phyloP scores from a whole-genome alignment of 1,139 yeast genomes.

The Zygoascus meyerae region DNA sequence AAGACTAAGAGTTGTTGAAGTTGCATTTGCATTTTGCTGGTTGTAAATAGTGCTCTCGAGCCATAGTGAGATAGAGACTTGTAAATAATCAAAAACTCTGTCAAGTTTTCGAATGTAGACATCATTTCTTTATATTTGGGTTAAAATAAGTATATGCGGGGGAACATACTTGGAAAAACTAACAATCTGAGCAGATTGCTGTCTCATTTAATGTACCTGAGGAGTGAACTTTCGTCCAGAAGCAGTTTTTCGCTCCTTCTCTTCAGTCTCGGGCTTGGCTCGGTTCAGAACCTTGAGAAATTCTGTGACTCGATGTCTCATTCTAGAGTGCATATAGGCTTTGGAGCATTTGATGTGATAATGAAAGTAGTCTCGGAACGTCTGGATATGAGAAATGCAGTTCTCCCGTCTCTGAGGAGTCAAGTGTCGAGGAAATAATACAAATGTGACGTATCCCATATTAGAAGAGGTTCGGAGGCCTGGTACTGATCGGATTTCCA shows the following conservation, averaged over 20 bases:
- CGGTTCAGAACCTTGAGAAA: slow-evolving; percentile 92
- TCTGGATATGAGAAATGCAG: slow-evolving; percentile 81
- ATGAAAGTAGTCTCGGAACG: slow-evolving; percentile 94
- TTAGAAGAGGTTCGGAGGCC: slow-evolving; percentile 30
- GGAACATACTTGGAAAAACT: background rate
- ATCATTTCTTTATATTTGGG: too few species aligned
- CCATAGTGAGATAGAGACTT: background rate
- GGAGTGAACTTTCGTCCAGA: slow-evolving; percentile 66
- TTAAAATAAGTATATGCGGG: too few species aligned
- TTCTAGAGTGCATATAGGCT: slow-evolving; percentile 97
- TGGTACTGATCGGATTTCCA: slow-evolving; percentile 57
- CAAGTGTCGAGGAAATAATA: slow-evolving; percentile 63
- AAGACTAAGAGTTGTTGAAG: background rate
- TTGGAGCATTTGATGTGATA: slow-evolving; percentile 97
- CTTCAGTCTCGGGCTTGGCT: slow-evolving; percentile 90
- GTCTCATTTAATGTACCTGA: background rate
- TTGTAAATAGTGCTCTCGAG: background rate
- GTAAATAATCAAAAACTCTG: background rate
- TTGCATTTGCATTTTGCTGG: background rate
- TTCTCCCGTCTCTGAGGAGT: slow-evolving; percentile 70
- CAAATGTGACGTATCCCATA: slow-evolving; percentile 43
- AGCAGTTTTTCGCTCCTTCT: slow-evolving; percentile 78
- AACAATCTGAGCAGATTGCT: background rate
- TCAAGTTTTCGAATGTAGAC: too few species aligned
- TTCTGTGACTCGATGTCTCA: slow-evolving; percentile 92